Percentiles rank a stretch among this genome's conserved stretches.
These are phyloP conservation scores for Fraxinus quadrangulata DNA, from an alignment of 257 asterid species.

Conservation along the genomic window DNA sequence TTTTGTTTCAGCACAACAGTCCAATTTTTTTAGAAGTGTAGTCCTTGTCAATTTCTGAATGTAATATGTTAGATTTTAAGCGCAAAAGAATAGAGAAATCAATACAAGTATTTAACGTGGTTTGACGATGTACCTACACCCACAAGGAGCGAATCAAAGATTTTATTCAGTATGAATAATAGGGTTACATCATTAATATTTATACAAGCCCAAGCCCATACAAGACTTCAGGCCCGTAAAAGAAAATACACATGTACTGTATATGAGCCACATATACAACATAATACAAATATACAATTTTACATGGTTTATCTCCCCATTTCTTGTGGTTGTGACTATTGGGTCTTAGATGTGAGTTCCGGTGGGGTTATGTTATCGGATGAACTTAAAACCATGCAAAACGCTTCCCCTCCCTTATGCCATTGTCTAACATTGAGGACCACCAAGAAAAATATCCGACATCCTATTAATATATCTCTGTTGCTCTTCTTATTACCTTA, in stretches of 20 bases:
- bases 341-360: constrained; percentile 13
- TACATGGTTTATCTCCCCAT: not conserved
- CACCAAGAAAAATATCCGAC: not conserved
- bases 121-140: too few relatives aligned
- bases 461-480: not conserved
- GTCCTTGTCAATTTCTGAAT: not conserved
- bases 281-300: not conserved
- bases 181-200: too few relatives aligned
- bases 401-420: not conserved
- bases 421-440: constrained; percentile 10
- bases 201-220: too few relatives aligned
- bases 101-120: too few relatives aligned
- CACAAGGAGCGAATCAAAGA: too few relatives aligned
- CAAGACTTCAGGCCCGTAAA: too few relatives aligned
- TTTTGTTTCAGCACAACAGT: not conserved
- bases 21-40: not conserved
- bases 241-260: too few relatives aligned
- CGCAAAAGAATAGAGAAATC: too few relatives aligned
- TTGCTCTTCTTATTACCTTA: not conserved
- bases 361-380: constrained; percentile 9
- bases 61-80: not conserved
- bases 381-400: not conserved
- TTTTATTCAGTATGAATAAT: too few relatives aligned
- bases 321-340: constrained; percentile 13
- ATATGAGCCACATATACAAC: too few relatives aligned